These are phyloP conservation scores for Blakeslea trispora DNA, from an alignment of 371 early-diverging fungal species.

Conservation along the genomic window DNA sequence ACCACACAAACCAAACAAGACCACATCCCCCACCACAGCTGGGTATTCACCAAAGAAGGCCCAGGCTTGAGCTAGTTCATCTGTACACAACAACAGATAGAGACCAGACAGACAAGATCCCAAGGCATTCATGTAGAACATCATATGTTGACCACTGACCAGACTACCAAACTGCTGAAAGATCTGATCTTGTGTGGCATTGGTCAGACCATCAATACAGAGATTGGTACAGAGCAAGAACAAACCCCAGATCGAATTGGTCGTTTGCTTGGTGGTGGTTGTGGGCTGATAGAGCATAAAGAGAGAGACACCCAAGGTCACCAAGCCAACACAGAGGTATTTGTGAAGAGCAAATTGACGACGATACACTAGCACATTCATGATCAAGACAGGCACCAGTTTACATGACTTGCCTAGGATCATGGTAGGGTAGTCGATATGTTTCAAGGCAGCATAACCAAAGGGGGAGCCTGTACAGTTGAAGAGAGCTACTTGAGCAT, in stretches of 20 bases:
- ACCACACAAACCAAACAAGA: conserved; percentile 89
- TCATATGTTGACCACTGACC: conserved; percentile 91
- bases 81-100: conserved; percentile 71
- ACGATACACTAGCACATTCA: conserved; percentile 92
- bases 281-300: conserved; percentile 89
- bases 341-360: conserved; percentile 81
- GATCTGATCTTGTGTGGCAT: conserved; percentile 96
- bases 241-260: conserved; percentile 79
- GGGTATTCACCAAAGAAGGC: conserved; percentile 78
- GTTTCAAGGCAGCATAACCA: conserved; percentile 90
- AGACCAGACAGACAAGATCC: conserved; percentile 68
- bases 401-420: conserved; percentile 98
- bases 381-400: conserved; percentile 93
- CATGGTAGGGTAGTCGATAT: conserved; percentile 97
- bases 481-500: conserved; percentile 77
- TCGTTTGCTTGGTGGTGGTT: conserved; percentile 33
- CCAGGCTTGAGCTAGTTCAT: conserved; percentile 81
- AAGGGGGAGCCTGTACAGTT: conserved; percentile 87
- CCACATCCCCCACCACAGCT: conserved; percentile 77
- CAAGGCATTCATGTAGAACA: conserved; percentile 95
- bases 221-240: conserved; percentile 84
- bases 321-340: conserved; percentile 80
- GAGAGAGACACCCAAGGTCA: conserved; percentile 88
- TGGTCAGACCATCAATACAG: conserved; percentile 93
- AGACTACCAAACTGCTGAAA: conserved; percentile 70